phyloP scores from a whole-genome alignment of 768 basidiomycete genomes.

The Pulveroboletus sp. region DNA sequence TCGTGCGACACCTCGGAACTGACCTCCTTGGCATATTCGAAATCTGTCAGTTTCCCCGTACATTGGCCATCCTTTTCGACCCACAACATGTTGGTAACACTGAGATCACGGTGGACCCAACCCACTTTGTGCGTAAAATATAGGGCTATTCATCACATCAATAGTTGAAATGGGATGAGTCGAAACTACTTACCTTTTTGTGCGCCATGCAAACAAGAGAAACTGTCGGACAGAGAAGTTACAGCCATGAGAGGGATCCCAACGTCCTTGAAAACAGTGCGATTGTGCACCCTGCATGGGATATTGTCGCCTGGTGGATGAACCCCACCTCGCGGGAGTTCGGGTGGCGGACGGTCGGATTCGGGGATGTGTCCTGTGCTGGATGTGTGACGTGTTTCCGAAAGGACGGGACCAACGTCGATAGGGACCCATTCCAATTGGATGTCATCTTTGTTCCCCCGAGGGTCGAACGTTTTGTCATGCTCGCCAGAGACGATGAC shows the following conservation, averaged over 20 bases:
- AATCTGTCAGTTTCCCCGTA: constrained; percentile 10
- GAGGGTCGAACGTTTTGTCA: background rate
- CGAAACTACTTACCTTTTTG: background rate
- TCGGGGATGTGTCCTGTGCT: no score
- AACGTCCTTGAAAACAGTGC: background rate
- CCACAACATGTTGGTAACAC: background rate
- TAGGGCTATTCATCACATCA: background rate
- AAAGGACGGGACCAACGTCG: no score
- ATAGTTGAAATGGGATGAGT: background rate
- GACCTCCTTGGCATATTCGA: constrained; percentile 10
- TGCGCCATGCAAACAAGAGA: background rate
- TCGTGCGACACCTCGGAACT: background rate
- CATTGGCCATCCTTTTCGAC: background rate
- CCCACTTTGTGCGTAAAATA: constrained; percentile 3
- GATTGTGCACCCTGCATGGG: no score
- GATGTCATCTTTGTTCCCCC: no score
- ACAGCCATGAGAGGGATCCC: background rate
- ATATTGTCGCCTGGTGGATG: no score
- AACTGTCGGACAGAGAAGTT: background rate
- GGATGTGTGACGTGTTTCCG: no score
- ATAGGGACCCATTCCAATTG: no score
- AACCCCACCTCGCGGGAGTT: no score
- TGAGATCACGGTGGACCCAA: constrained; percentile 8
- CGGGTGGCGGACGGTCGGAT: no score
- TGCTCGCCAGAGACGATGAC: background rate